These are phyloP conservation scores for Fraxinus americana DNA, from an alignment of 257 asterid genomes.

Conservation along the genomic window DNA sequence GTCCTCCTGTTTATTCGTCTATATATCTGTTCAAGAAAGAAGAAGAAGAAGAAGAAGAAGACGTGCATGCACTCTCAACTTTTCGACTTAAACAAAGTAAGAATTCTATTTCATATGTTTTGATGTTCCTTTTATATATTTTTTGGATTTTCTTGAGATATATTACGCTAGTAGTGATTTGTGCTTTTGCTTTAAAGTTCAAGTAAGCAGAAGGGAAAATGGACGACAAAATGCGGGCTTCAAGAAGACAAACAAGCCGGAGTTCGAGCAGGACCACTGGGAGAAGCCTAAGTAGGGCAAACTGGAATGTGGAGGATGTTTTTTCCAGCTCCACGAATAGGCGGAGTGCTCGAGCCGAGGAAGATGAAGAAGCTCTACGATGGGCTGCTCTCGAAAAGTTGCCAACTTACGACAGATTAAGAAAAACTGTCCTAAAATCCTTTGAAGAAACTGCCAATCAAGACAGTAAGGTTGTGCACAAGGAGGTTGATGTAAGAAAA, in stretches of 20 bases:
- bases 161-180: background rate
- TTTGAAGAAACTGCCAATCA: conserved; percentile 22
- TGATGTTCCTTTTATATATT: background rate
- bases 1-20: background rate
- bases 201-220: background rate
- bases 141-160: background rate
- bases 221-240: conserved; percentile 24
- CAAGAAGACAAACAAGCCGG: conserved; percentile 43
- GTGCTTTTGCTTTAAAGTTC: background rate
- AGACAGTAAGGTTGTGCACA: conserved; percentile 30
- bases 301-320: conserved; percentile 60
- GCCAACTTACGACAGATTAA: conserved; percentile 76
- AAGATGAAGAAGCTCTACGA: conserved; percentile 79
- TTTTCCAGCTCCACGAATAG: conserved; percentile 33
- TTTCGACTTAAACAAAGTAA: background rate
- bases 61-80: background rate
- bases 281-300: conserved; percentile 33
- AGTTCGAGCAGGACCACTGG: conserved; percentile 37
- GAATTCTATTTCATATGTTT: background rate
- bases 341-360: conserved; percentile 54
- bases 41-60: background rate
- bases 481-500: conserved; percentile 50
- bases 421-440: conserved; percentile 59
- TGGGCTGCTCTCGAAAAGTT: conserved; percentile 94
- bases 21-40: background rate